Evolutionary conservation across 768 basidiomycete species (phyloP), one percentile per base, ranked within the genome.

Genomic region (Rhodotorula sphaerocarpa): DNA sequence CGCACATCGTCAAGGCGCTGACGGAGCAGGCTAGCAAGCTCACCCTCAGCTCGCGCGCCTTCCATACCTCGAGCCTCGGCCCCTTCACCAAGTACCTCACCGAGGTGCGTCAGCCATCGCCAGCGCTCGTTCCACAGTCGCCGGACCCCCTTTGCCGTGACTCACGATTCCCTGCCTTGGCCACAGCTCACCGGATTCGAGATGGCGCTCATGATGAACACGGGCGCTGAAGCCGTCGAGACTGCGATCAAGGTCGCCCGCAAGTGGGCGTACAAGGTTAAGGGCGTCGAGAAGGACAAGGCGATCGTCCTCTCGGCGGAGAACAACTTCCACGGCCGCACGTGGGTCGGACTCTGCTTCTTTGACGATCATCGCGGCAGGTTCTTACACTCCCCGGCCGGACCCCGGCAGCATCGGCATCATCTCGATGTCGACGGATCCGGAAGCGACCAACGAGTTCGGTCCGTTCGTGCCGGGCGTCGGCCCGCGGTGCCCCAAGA

Each of bases 141-240:
- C n/a, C n/a, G n/a, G n/a, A n/a, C n/a, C n/a, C n/a, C n/a, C n/a
- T n/a, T n/a, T n/a, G n/a, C n/a, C n/a, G 36, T 15, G 46, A 33
- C 36, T 60, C 16, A 21, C 36, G 27, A 36, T 41, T 33, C n/a
- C 0, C 23, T 11, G 3, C 28, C 46, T 5, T 7, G 3, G 45
- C 3, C 12, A 20, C 48, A 65, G 60, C 67, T 69, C 57, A 69
- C 67, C 23, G 67, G 67, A 11, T 62, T 70, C 63, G 72, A 93
- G 66, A 91, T 90, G 84, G 90, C 95, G 3, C 79, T 97, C 14
- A 92, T 93, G 28, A 95, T 97, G 91, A 99, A 99, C 80, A 97
- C 93, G 1, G 93, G 93, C 50, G 91, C 91, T 1, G 95, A 99
- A 73, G 95, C 95, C 12, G 95, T 97, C 57, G 95, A 99, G 78